These are phyloP conservation scores for Potentilla sterilis DNA, from an alignment of 306 rosid genomes.

Conservation along the genomic window DNA sequence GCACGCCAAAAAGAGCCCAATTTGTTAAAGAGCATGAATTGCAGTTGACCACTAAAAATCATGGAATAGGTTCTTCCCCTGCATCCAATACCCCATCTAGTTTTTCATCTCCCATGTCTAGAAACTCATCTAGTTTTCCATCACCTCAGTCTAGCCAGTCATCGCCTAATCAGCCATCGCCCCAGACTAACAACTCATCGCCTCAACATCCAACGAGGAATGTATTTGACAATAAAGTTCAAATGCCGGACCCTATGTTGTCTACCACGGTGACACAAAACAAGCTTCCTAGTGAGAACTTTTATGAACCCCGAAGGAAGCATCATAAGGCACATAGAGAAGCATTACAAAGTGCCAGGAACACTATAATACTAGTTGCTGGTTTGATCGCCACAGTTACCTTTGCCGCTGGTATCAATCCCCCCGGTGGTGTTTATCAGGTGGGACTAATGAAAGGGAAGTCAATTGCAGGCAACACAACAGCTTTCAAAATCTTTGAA, in stretches of 20 bases:
- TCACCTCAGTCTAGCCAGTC: constrained; percentile 24
- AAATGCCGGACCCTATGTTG: constrained; percentile 16
- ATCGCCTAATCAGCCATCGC: not conserved
- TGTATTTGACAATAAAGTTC: constrained; percentile 21
- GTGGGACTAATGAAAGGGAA: constrained; percentile 48
- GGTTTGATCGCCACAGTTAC: constrained; percentile 72
- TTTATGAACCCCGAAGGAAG: constrained; percentile 17
- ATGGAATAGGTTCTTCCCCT: not conserved
- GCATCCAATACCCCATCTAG: constrained; percentile 14
- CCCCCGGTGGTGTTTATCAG: constrained; percentile 65
- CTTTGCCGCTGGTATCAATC: constrained; percentile 67
- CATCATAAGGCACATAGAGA: constrained; percentile 47
- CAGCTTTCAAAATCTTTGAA: constrained; percentile 67
- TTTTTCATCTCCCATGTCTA: constrained; percentile 21
- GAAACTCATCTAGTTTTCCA: constrained; percentile 21
- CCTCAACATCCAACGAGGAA: constrained; percentile 25
- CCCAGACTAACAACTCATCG: constrained; percentile 11
- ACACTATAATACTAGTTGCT: constrained; percentile 58
- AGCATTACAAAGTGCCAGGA: constrained; percentile 66
- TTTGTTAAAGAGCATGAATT: constrained; percentile 13
- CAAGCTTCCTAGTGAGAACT: constrained; percentile 18
- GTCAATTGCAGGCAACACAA: constrained; percentile 41
- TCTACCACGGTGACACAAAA: constrained; percentile 22
- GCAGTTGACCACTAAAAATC: not conserved
- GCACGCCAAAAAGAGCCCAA: constrained; percentile 12